Evolutionary conservation across 345 rosid genomes (phyloP), one percentile per base, ranked within the genome.

Genomic region (Camelina neglecta): DNA sequence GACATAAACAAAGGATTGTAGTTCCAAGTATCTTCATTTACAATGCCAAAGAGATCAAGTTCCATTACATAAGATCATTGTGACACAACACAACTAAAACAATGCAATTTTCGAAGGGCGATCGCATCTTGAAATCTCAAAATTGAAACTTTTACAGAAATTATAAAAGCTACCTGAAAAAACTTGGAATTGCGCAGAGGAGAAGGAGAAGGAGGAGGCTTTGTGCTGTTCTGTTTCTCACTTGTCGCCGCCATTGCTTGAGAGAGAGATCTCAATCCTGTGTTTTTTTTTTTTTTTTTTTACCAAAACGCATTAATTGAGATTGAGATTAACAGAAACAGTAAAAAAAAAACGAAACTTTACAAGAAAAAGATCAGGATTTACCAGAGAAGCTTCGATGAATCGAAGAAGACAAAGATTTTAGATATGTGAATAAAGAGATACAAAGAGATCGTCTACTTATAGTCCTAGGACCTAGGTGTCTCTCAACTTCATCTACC

Each of bases 181-280:
- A 94, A 94, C 75, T 92, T 94, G 77, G 97, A 93, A 74, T 79
- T 81, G 13, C 98, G 85, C 68, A 93, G 75, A 38, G 98, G 97
- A 67, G 98, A 92, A 29, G 98, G 98, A 53, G 79, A 60, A 58
- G 98, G 98, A 15, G 97, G 97, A 55, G 89, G 72, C 84, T 93
- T 93, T 47, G 89, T 70, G 59, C 83, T 56, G 51, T 86, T 69
- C 64, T 80, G 88, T 54, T 83, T 76, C 48, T 71, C 80, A 70
- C 92, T 93, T 54, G 87, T 81, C 1, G 88, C 77, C 7, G 93
- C 93, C 93, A 87, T 91, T 69, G 77, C 60, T 84, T 49, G 3
- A 26, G 26, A 24, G 31, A 83, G 88, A 83, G 87, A 83, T 86
- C 88, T 42, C 76, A 71, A 71, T 65, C 65, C 75, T 76, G 49